Evolutionary conservation across 805 yeast species (phyloP).

Genomic region (Ogataea ramenticola): DNA sequence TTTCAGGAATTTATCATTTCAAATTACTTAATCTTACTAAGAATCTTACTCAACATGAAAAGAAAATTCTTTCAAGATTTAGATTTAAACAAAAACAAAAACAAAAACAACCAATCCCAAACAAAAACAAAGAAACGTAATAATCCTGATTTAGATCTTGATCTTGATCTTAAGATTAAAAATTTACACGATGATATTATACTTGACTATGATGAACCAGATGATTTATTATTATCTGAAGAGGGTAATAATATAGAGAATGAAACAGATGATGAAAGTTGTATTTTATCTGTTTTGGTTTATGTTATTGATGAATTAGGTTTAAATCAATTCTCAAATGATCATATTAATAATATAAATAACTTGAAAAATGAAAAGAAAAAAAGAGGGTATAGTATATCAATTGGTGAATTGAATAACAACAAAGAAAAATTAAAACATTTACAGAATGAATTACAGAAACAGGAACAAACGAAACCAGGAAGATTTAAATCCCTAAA

Average conservation of each 20-base stretch:
- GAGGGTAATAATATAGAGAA: constrained; percentile 1
- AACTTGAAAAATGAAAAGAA: too few species aligned
- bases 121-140: neutral
- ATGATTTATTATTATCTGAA: neutral
- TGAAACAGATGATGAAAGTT: constrained; percentile 12
- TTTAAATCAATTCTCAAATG: constrained; percentile 8
- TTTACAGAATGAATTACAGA: constrained; percentile 1
- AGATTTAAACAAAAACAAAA: constrained; percentile 3
- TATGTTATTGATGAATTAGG: constrained; percentile 23
- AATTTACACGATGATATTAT: constrained; percentile 8
- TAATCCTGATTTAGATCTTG: neutral
- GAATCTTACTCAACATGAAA: constrained; percentile 31
- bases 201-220: too few species aligned
- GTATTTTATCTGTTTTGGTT: constrained; percentile 21
- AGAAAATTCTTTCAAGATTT: constrained; percentile 17
- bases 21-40: constrained; percentile 37
- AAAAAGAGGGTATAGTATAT: constrained; percentile 19
- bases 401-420: constrained; percentile 20
- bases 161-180: constrained; percentile 6
- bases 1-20: constrained; percentile 35
- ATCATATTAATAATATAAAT: too few species aligned
- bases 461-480: constrained; percentile 1
- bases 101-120: too few species aligned
- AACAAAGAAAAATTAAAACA: constrained; percentile 19
- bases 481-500: constrained; percentile 8